Percentiles rank a stretch among this genome's conserved stretches.
Evolutionary conservation across 2,329 filamentous ascomycete genomes (phyloP).

Genomic region (Hypoxylon sp.): DNA sequence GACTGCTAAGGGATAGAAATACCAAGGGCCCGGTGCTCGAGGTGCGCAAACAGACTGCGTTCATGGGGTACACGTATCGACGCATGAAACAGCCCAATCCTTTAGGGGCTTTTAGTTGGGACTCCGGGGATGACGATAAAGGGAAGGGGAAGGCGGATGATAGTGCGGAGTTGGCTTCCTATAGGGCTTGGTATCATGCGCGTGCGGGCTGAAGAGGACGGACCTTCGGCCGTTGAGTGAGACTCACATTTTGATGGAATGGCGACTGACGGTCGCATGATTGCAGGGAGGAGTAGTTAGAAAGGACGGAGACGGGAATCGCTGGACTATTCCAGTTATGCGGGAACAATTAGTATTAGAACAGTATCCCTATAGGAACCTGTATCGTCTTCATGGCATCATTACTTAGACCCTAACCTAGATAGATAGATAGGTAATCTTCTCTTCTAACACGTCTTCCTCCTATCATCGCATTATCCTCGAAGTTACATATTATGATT

Average conservation of each 20-base stretch:
- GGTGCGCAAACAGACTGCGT: slow-evolving; percentile 85
- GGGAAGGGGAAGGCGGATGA: slow-evolving; percentile 23
- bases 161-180: slow-evolving; percentile 37
- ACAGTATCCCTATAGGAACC: slow-evolving; percentile 35
- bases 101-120: background rate
- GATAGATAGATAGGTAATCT: slow-evolving; percentile 21
- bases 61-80: slow-evolving; percentile 91
- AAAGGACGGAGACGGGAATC: slow-evolving; percentile 19
- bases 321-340: slow-evolving; percentile 25
- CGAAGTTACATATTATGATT: background rate
- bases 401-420: slow-evolving; percentile 25
- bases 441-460: slow-evolving; percentile 1
- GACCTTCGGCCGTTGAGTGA: background rate
- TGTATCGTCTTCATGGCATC: slow-evolving; percentile 47
- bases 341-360: slow-evolving; percentile 34
- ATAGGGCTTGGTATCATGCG: slow-evolving; percentile 39
- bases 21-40: slow-evolving; percentile 79
- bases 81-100: slow-evolving; percentile 57
- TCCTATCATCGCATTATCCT: background rate
- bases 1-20: slow-evolving; percentile 80
- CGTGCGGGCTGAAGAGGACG: slow-evolving; percentile 23
- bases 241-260: background rate
- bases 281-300: background rate
- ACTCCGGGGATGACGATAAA: background rate
- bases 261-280: background rate